These are phyloP conservation scores for Umbelopsis ramanniana DNA, from an alignment of 192 early-diverging fungal genomes.

Conservation along the genomic window DNA sequence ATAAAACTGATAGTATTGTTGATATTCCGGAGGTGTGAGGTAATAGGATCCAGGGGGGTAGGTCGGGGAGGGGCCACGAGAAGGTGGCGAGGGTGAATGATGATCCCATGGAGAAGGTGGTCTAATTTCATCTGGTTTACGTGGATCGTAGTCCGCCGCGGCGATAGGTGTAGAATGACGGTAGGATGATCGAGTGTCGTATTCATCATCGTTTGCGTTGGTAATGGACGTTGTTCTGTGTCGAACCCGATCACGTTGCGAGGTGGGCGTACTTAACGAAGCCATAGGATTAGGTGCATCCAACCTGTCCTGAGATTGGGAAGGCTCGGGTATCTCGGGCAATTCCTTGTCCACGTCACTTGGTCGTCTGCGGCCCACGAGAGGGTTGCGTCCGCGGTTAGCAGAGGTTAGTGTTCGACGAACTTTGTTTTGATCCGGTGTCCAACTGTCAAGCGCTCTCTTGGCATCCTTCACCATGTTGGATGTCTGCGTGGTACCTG, in stretches of 20 bases:
- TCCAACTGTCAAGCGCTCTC: conserved; percentile 30
- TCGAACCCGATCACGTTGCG: conserved; percentile 14
- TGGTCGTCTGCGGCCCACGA: conserved; percentile 6
- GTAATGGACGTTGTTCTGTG: neutral
- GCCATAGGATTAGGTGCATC: neutral
- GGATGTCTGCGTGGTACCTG: conserved; percentile 30
- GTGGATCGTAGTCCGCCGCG: neutral
- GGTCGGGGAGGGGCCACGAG: neutral
- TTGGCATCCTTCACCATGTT: conserved; percentile 30
- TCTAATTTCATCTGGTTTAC: neutral
- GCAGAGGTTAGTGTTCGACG: conserved; percentile 36
- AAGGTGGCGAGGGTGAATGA: conserved; percentile 3
- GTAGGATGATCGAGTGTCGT: neutral
- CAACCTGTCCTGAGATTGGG: neutral
- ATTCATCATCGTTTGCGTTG: neutral
- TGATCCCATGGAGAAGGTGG: conserved; percentile 20
- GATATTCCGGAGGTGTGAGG: conserved; percentile 29
- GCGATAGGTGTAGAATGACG: conserved; percentile 9
- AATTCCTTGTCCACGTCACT: conserved; percentile 23
- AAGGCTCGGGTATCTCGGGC: conserved; percentile 9
- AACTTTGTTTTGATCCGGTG: conserved; percentile 32
- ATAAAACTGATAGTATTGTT: conserved; percentile 40
- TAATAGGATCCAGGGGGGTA: conserved; percentile 18
- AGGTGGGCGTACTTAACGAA: conserved; percentile 5
- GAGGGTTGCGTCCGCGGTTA: conserved; percentile 32